Percentiles rank a stretch among this genome's conserved stretches.
Conservation (phyloP, 805 yeast genomes). For the Wickerhamomyces sydowiorum region DNA sequence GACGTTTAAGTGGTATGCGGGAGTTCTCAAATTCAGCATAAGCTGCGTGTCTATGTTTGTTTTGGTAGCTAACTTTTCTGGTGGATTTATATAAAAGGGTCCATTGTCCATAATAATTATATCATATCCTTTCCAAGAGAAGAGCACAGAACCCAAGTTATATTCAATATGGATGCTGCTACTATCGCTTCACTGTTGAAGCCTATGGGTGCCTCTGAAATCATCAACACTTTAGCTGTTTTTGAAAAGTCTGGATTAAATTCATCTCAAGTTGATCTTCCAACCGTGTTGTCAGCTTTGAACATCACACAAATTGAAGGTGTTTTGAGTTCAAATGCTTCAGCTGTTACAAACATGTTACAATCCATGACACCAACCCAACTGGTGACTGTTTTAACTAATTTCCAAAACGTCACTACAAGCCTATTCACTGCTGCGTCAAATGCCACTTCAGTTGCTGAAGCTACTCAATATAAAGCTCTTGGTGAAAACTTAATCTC, state of each 20-base stretch:
- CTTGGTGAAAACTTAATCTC: slow-evolving; percentile 13
- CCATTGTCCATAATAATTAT: neutral
- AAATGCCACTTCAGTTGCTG: slow-evolving; percentile 3
- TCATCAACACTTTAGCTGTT: slow-evolving; percentile 13
- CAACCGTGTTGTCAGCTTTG: slow-evolving; percentile 37
- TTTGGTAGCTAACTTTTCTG: neutral
- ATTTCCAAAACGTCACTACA: slow-evolving; percentile 18
- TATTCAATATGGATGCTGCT: slow-evolving; percentile 11
- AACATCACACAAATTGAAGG: slow-evolving; percentile 22
- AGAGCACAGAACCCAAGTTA: neutral
- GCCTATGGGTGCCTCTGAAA: slow-evolving; percentile 19
- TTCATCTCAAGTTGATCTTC: slow-evolving; percentile 59
- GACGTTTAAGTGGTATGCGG: no score
- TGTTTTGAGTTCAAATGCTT: slow-evolving; percentile 15
- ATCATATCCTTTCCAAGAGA: neutral
- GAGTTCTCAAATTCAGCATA: no score
- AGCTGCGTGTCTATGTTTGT: neutral
- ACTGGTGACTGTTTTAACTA: slow-evolving; percentile 10
- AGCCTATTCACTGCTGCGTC: slow-evolving; percentile 13
- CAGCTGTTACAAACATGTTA: slow-evolving; percentile 14
- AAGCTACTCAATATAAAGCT: slow-evolving; percentile 1
- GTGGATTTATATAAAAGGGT: neutral
- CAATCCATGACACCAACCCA: slow-evolving; percentile 15
- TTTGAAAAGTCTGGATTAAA: slow-evolving; percentile 37
- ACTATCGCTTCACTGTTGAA: slow-evolving; percentile 15